Evolutionary conservation across 2,329 filamentous ascomycete species (phyloP).

Genomic region (Teratosphaeria viscida): DNA sequence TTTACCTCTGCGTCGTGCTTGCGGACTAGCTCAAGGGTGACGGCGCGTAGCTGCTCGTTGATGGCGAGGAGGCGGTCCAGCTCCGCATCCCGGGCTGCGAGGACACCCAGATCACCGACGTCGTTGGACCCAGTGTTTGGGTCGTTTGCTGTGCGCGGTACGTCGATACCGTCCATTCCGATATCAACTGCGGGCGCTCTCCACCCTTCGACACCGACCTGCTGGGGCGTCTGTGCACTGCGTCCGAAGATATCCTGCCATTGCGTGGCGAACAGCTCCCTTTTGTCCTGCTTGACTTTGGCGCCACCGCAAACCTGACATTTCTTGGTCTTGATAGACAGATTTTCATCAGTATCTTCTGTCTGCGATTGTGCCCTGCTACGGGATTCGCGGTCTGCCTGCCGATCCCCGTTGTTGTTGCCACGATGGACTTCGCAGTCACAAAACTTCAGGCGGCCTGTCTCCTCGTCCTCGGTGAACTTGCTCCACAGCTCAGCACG

Average conservation of each 20-base stretch:
- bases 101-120: neutral
- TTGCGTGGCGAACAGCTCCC: neutral
- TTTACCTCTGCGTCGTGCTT: neutral
- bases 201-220: neutral
- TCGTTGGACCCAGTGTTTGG: neutral
- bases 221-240: neutral
- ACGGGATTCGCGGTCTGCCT: neutral
- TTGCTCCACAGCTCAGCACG: neutral
- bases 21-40: neutral
- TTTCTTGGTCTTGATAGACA: neutral
- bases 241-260: neutral
- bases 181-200: neutral
- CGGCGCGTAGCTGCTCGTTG: neutral
- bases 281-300: neutral
- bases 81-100: neutral
- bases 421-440: neutral
- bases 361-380: neutral
- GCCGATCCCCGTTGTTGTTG: neutral
- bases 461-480: neutral
- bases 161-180: neutral
- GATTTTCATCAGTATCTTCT: neutral
- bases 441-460: neutral
- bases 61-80: neutral
- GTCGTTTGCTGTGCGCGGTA: neutral
- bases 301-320: neutral